Percentiles rank a stretch among this genome's conserved stretches.
Conservation (phyloP, 2,329 filamentous ascomycete species). For the Curvularia verruculosa region DNA sequence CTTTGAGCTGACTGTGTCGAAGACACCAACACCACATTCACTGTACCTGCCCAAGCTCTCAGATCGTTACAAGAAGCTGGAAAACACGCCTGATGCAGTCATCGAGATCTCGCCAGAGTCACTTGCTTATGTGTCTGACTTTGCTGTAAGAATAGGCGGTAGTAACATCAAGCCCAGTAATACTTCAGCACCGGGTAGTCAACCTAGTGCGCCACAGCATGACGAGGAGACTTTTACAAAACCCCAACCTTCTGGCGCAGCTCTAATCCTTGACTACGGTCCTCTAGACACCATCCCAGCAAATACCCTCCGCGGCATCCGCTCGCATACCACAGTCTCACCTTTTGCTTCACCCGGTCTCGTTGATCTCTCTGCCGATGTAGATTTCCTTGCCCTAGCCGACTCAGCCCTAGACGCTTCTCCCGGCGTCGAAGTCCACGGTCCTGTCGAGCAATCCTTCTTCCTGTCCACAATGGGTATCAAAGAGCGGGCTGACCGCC, state of each 20-base stretch:
- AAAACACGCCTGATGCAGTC: constrained; percentile 68
- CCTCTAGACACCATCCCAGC: constrained; percentile 77
- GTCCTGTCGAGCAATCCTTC: constrained; percentile 81
- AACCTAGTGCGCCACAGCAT: constrained; percentile 15
- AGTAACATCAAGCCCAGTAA: constrained; percentile 32
- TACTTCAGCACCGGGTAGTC: constrained; percentile 51
- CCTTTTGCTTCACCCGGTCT: constrained; percentile 80
- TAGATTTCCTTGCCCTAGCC: constrained; percentile 87
- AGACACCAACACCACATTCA: constrained; percentile 78
- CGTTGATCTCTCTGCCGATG: constrained; percentile 89
- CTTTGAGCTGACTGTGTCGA: constrained; percentile 83
- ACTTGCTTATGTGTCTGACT: constrained; percentile 77
- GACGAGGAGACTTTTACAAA: constrained; percentile 56
- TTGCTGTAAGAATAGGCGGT: constrained; percentile 84
- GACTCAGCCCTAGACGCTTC: constrained; percentile 79
- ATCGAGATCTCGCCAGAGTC: constrained; percentile 93
- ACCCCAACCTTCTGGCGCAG: constrained; percentile 74
- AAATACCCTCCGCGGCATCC: constrained; percentile 90
- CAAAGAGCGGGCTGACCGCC: constrained; percentile 48
- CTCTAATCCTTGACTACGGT: constrained; percentile 95
- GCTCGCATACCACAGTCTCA: constrained; percentile 74
- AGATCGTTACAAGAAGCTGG: constrained; percentile 76
- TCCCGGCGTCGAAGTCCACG: constrained; percentile 85
- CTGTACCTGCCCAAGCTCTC: constrained; percentile 84
- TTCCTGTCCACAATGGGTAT: constrained; percentile 87